phyloP scores from a whole-genome alignment of 1,284 basidiomycete species.

The Volvariella surrecta region DNA sequence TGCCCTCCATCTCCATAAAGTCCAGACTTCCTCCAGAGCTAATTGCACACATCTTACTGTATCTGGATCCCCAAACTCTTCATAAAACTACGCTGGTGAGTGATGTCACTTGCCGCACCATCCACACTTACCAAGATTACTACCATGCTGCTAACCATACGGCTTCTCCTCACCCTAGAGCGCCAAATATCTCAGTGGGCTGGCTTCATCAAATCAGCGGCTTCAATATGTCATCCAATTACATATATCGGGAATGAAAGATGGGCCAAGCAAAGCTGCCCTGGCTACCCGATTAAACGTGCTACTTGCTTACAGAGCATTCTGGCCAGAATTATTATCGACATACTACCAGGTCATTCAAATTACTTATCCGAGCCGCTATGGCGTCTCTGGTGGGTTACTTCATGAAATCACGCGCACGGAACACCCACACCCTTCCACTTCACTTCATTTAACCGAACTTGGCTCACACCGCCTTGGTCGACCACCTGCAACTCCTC shows the following conservation, averaged over 20 bases:
- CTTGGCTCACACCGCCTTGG: constrained; percentile 44
- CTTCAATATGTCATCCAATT: constrained; percentile 49
- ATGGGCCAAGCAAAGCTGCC: constrained; percentile 34
- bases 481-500: constrained; percentile 31
- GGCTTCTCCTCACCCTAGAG: background rate
- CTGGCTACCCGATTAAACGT: constrained; percentile 36
- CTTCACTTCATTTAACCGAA: constrained; percentile 39
- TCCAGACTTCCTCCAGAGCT: constrained; percentile 28
- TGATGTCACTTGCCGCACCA: background rate
- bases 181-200: constrained; percentile 38
- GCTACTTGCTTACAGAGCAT: constrained; percentile 37
- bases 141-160: constrained; percentile 5
- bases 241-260: constrained; percentile 43
- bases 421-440: constrained; percentile 25
- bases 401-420: constrained; percentile 35
- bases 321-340: constrained; percentile 45
- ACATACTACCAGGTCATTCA: constrained; percentile 38
- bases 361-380: constrained; percentile 27
- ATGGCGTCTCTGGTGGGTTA: constrained; percentile 40
- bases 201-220: constrained; percentile 14
- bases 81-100: background rate
- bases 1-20: constrained; percentile 29
- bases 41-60: constrained; percentile 30
- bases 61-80: constrained; percentile 31
- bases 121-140: no score